phyloP scores from a whole-genome alignment of 2,329 filamentous ascomycete genomes.

The Talaromyces amestolkiae region DNA sequence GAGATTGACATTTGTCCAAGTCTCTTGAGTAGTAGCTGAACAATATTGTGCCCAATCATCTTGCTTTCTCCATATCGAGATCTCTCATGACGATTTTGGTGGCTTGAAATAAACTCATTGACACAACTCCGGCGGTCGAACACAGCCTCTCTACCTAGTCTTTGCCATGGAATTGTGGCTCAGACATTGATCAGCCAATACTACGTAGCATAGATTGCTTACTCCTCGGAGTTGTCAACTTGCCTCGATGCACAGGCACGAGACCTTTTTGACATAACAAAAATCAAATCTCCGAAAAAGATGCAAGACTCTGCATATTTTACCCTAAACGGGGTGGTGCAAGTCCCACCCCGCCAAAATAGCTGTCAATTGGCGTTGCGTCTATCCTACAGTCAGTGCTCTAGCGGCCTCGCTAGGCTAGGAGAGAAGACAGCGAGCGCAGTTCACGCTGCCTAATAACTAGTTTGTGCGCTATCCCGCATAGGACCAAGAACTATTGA shows the following conservation, averaged over 20 bases:
- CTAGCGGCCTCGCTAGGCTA: not conserved
- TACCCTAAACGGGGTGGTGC: slow-evolving; percentile 2
- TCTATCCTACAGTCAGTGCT: not conserved
- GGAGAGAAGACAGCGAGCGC: not conserved
- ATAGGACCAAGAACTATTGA: not conserved
- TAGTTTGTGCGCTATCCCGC: slow-evolving; percentile 5
- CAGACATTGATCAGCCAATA: not conserved
- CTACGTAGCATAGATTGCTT: not conserved
- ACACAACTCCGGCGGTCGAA: not conserved
- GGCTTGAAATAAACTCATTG: slow-evolving; percentile 9
- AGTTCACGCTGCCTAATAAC: not conserved
- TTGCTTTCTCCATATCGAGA: not conserved
- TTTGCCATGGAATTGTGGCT: slow-evolving; percentile 6
- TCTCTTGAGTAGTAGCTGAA: not conserved
- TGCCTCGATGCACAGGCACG: not conserved
- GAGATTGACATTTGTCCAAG: not conserved
- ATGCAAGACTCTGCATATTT: not conserved
- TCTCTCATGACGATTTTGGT: not conserved
- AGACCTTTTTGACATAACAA: slow-evolving; percentile 5
- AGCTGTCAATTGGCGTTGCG: slow-evolving; percentile 1
- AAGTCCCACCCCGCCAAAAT: not conserved
- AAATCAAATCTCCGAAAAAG: not conserved
- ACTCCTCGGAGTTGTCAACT: slow-evolving; percentile 2
- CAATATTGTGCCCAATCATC: not conserved
- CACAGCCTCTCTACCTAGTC: slow-evolving; percentile 2